Base-by-base conservation (phyloP, 2,329 filamentous ascomycete species). In the Ceratocystis harringtonii region DNA sequence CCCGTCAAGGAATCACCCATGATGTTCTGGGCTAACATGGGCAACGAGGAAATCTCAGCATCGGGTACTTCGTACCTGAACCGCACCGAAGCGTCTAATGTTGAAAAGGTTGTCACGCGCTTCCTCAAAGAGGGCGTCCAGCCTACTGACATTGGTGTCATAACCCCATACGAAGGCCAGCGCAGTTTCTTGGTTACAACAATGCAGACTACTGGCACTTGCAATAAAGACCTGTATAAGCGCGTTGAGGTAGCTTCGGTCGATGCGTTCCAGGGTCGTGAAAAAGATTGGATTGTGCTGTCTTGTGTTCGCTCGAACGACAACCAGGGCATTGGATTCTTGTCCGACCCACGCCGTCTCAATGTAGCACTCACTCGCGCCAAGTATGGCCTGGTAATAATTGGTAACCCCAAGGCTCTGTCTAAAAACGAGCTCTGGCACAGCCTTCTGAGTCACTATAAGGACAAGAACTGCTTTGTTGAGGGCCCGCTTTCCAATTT, bases 11-110 rank as follows among this genome's bases (percentile, higher is more conserved):
- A 97, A 73, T 90, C 86, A 70, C 94, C 94, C 2, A 99, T 99
- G 94, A 97, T 97, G 94, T 99, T 99, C 78, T 99, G 94, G 94
- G 95, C 91, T 30, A 99, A 99, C 74, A 79, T 96, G 65, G 94
- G 94, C 68, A 95, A 95, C 68, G 94, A 99, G 75, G 94, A 99
- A 75, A 99, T 99, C 62, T 96, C 92, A 5, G 94, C 94, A 0
- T 96, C 92, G 30, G 94, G 94, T 72, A 99, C 94, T 1, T 97
- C 92, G 1, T 99, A 99, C 73, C 86, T 99, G 70, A 99, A 99
- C 76, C 89, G 94, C 60, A 97, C 94, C 1, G 94, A 99, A 75
- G 92, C 94, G 3, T 89, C 91, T 60, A 97, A 97, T 69, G 94
- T 99, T 41, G 94, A 99, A 77, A 99, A 99, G 80, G 92, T 96